Base-by-base conservation (phyloP, 306 rosid genomes). In the Oxytropis ochrocephala region DNA sequence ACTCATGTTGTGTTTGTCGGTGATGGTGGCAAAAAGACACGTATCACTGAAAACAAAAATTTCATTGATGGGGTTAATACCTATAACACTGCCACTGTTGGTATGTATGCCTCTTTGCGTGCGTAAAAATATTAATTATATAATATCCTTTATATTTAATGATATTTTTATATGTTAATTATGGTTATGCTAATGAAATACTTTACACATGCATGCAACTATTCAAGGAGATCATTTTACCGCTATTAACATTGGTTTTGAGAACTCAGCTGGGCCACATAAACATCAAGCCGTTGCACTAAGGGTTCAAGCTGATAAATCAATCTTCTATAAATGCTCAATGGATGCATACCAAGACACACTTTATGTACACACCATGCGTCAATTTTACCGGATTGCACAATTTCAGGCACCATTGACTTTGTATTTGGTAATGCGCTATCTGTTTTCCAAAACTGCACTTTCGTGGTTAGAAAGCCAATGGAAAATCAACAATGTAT, bases 271-370 rank as follows among this genome's bases (percentile, higher is more conserved):
- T 0, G 90, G 92, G 0, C 57, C 92, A 1, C 11, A 55, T 1
- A 84, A 83, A 55, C 92, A 84, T 65, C 92, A 89, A 48, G 96
- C 96, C 2, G 92, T 86, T 8, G 96, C 96, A 5, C 4, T 89
- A 9, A 75, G 88, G 21, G 96, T 85, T 43, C 80, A 81, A 69
- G 70, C 81, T 1, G 96, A 89, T 78, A 47, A 44, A 36, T 62
- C 84, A 2, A 50, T 79, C 54, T 85, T 89, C 65, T 83, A 74
- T 79, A 79, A 69, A 9, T 89, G 96, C 49, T 18, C 75, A 0
- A 76, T 89, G 80, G 90, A 85, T 11, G 96, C 81, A 4, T 43
- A 43, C 4, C n/a, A n/a, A n/a, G n/a, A n/a, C n/a, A n/a, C n/a
- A n/a, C n/a, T n/a, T n/a, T n/a, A n/a, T n/a, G n/a, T 16, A 43